Evolutionary conservation across 345 rosid species (phyloP).

Genomic region (Sonneratia caseolaris): DNA sequence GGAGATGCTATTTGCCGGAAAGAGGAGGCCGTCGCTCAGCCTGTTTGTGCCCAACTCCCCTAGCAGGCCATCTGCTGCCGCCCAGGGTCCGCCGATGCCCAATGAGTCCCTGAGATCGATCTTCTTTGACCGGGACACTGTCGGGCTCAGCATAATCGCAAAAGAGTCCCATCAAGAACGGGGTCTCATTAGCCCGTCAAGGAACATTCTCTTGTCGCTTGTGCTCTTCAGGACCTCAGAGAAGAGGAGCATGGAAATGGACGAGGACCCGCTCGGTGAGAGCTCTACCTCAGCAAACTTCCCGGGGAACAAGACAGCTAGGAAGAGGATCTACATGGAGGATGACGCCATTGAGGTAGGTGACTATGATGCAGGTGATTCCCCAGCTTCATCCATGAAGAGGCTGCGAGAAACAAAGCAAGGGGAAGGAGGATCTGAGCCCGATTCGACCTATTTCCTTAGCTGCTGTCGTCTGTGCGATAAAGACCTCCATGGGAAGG

Average conservation of each 20-base stretch:
- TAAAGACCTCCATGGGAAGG: not conserved
- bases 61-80: not conserved
- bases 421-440: not conserved
- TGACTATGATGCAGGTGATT: not conserved
- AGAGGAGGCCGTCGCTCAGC: not conserved
- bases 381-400: too few relatives aligned
- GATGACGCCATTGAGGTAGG: not conserved
- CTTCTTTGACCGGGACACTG: not conserved
- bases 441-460: not conserved
- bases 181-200: not conserved
- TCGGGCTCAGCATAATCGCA: not conserved
- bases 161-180: not conserved
- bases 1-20: not conserved
- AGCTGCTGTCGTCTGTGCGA: not conserved
- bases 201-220: not conserved
- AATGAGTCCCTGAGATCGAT: not conserved
- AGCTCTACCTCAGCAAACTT: not conserved
- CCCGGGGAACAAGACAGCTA: not conserved
- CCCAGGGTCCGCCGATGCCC: not conserved
- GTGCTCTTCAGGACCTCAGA: not conserved
- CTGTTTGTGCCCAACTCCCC: not conserved
- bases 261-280: not conserved
- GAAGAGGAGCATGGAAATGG: not conserved
- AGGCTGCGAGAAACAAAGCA: too few relatives aligned
- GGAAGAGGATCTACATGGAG: not conserved